These are phyloP conservation scores for Xylaria sp. DNA, from an alignment of 2,329 filamentous ascomycete species.

Conservation along the genomic window DNA sequence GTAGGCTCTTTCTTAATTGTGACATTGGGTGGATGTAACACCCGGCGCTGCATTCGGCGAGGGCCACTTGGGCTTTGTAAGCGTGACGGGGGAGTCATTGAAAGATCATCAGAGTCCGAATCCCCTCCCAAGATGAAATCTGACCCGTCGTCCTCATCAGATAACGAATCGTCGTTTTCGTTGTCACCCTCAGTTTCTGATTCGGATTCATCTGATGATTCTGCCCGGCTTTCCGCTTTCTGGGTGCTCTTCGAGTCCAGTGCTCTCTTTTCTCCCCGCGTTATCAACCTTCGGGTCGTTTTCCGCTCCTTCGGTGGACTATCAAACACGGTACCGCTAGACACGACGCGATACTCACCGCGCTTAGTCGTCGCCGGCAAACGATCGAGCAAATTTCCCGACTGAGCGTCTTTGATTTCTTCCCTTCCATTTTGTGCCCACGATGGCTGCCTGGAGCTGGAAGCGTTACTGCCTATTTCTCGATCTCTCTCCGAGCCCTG, in stretches of 20 bases:
- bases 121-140: conserved; percentile 33
- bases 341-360: conserved; percentile 7
- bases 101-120: conserved; percentile 32
- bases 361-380: conserved; percentile 24
- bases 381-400: conserved; percentile 21
- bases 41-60: conserved; percentile 28
- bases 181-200: conserved; percentile 20
- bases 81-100: conserved; percentile 26
- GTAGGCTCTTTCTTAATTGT: conserved; percentile 22
- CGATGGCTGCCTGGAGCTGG: conserved; percentile 12
- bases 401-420: conserved; percentile 15
- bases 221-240: conserved; percentile 6
- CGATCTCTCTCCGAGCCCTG: conserved; percentile 14
- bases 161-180: conserved; percentile 8
- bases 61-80: conserved; percentile 29
- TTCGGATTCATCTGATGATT: conserved; percentile 19
- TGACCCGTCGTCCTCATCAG: conserved; percentile 33
- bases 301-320: conserved; percentile 21
- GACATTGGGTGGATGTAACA: conserved; percentile 30
- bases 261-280: conserved; percentile 11
- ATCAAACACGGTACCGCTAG: conserved; percentile 14
- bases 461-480: conserved; percentile 2
- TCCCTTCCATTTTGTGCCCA: conserved; percentile 16
- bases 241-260: not conserved
- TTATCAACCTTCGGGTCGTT: conserved; percentile 18